Base-by-base conservation (phyloP, 768 basidiomycete species). In the Boletus vermiculosoides region DNA sequence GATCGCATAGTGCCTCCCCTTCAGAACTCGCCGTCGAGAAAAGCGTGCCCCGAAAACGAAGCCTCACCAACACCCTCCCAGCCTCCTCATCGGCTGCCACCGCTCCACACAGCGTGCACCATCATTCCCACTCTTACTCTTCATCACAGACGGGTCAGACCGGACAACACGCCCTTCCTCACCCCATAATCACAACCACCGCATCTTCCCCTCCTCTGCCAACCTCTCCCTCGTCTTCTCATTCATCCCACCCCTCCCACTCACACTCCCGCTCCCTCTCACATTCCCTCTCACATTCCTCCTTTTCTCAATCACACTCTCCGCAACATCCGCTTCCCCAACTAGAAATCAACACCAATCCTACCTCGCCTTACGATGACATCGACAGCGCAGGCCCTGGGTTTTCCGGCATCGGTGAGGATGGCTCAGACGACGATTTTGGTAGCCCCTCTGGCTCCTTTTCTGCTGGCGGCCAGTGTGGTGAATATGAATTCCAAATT, bases 31-130 rank as follows among this genome's bases (percentile, higher is more conserved):
- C 46, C 2, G 76, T 77, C 11, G 71, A 77, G 55, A 80, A 84
- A 50, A 80, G 80, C 44, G 77, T 87, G 11, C 84, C 86, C 2
- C 76, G 86, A 37, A 89, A 89, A 71, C 79, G 88, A 56, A 86
- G 84, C 66, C 85, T 88, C 65, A 83, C 77, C 2, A 71, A 74
- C 50, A 68, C 73, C 4, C 68, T 79, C 18, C 76, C 81, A 74
- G 42, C 70, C 65, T 58, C 68, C 12, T 40, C 58, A 4, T n/a
- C 64, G 2, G 5, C 58, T 39, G 11, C 22, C 36, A 13, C 58
- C 11, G 37, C 42, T 5, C 3, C 54, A 33, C 68, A 68, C 48
- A n/a, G 45, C 54, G 48, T 62, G 41, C 69, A 68, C 42, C 61
- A 63, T 2, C 71, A 71, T 23, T 63, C 70, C 5, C 65, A 72